A percentile compares a stretch with the other conserved stretches of the same genome.
phyloP scores from a whole-genome alignment of 257 asterid genomes.

The Cruciata laevipes region DNA sequence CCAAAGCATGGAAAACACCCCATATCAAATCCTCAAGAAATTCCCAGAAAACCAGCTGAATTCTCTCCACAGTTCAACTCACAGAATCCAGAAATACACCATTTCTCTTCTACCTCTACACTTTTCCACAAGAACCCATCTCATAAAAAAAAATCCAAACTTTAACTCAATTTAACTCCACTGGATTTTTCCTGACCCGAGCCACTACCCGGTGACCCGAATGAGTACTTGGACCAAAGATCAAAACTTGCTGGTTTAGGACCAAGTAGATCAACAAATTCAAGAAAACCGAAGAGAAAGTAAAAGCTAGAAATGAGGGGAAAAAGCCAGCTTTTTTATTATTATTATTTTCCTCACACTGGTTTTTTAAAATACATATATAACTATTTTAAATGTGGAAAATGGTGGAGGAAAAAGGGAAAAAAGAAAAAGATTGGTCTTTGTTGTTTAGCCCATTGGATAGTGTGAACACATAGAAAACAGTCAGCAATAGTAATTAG shows the following conservation, averaged over 20 bases:
- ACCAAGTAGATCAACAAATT: constrained; percentile 83
- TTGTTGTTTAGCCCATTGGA: constrained; percentile 2
- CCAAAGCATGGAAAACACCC: constrained; percentile 89
- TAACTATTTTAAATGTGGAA: neutral
- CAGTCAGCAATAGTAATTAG: neutral
- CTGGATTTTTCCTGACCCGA: constrained; percentile 12
- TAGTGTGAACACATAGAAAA: constrained; percentile 7
- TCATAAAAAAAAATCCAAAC: constrained; percentile 45
- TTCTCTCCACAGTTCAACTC: constrained; percentile 28
- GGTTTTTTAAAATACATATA: neutral
- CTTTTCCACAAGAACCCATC: constrained; percentile 41
- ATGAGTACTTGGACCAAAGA: constrained; percentile 38
- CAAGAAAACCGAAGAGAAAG: constrained; percentile 51
- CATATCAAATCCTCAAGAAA: constrained; percentile 42
- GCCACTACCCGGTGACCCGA: constrained; percentile 39
- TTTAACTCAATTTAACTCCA: constrained; percentile 22
- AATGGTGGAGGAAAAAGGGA: neutral
- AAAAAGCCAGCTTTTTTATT: constrained; percentile 6
- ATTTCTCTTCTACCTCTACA: constrained; percentile 20
- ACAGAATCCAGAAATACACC: neutral
- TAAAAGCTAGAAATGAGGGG: constrained; percentile 26
- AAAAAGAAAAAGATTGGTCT: neutral
- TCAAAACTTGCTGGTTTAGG: constrained; percentile 33
- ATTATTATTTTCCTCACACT: neutral
- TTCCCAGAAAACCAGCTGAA: constrained; percentile 30